phyloP scores from a whole-genome alignment of 2,329 filamentous ascomycete genomes.

The Coniochaeta prunicola region DNA sequence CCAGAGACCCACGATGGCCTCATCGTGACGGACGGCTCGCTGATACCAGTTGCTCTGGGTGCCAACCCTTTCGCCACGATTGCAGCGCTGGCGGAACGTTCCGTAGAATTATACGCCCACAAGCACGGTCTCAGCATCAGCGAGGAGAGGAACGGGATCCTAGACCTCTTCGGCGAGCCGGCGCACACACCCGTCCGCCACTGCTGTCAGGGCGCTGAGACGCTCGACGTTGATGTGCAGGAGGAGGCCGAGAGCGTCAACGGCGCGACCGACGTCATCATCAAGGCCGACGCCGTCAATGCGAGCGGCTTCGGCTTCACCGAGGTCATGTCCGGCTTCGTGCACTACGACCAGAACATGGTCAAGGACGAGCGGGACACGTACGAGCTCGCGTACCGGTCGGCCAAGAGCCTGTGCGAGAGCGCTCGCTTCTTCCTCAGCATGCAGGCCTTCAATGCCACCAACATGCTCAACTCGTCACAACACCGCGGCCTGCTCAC shows the following conservation, averaged over 20 bases:
- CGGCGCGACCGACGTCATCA: conserved; percentile 29
- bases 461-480: conserved; percentile 35
- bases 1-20: conserved; percentile 47
- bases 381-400: conserved; percentile 44
- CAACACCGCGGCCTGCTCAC: conserved; percentile 47
- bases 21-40: conserved; percentile 53
- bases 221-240: background rate
- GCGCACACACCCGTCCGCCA: conserved; percentile 18
- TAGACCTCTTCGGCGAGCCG: conserved; percentile 50
- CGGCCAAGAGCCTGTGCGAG: conserved; percentile 45
- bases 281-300: conserved; percentile 32
- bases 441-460: conserved; percentile 47
- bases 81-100: conserved; percentile 59
- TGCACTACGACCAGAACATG: conserved; percentile 38
- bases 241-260: conserved; percentile 27
- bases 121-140: conserved; percentile 35
- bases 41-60: conserved; percentile 55
- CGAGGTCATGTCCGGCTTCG: conserved; percentile 57
- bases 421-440: conserved; percentile 52
- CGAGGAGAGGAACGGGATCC: conserved; percentile 33
- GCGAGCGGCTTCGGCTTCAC: conserved; percentile 51
- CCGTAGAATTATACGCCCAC: conserved; percentile 42
- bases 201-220: background rate
- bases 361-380: conserved; percentile 38
- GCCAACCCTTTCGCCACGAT: conserved; percentile 66